Conservation (phyloP, 176 grass and related monocot species). For the bread wheat (Triticum aestivum) region IWGSC_CS_RefSeq_v2.1 NC_057810.1:597327947-597328446, state of each 20-base stretch:
- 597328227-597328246: constrained; percentile 94
- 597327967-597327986: not conserved
- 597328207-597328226: constrained; percentile 93
- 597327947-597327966: not conserved
- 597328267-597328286: constrained; percentile 88
- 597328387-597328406: not conserved
- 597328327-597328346: not conserved
- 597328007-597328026: not conserved
- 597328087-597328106: not conserved
- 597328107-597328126: not conserved
- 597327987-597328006: not conserved
- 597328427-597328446: constrained; percentile 94
- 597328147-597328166: not conserved
- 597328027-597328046: not conserved
- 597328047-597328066: not conserved
- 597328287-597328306: constrained; percentile 95
- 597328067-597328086: not conserved
- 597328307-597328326: constrained; percentile 81
- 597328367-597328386: not conserved
- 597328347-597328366: not conserved
- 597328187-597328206: constrained; percentile 83
- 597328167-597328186: not conserved
- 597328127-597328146: constrained; percentile 1
- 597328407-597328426: constrained; percentile 41
- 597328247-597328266: constrained; percentile 99